phyloP scores from a whole-genome alignment of 192 early-diverging fungal genomes.

The Entomortierella parvispora region DNA sequence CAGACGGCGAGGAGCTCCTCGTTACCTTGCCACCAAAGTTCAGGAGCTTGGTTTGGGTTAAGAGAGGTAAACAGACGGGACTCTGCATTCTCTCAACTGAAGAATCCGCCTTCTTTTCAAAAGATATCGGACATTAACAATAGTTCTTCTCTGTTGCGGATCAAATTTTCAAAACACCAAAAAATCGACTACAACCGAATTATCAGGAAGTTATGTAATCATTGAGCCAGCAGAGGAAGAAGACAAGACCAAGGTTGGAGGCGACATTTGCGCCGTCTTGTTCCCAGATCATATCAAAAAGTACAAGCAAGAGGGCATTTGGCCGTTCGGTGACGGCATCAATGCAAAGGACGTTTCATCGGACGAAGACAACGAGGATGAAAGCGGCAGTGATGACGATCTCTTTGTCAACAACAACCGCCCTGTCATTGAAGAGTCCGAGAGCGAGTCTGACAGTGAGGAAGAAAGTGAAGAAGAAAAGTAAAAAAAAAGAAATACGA shows the following conservation, averaged over 20 bases:
- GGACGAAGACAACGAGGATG: conserved; percentile 17
- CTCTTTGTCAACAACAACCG: conserved; percentile 72
- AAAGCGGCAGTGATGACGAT: conserved; percentile 60
- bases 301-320: conserved; percentile 66
- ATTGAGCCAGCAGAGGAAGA: conserved; percentile 69
- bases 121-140: neutral
- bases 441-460: conserved; percentile 55
- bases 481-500: neutral
- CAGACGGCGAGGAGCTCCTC: conserved; percentile 63
- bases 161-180: no score
- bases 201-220: conserved; percentile 77
- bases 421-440: conserved; percentile 57
- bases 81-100: conserved; percentile 12
- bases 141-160: neutral
- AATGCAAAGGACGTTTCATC: conserved; percentile 2
- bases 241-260: conserved; percentile 71
- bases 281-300: conserved; percentile 80
- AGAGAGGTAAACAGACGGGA: conserved; percentile 63
- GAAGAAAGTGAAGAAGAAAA: conserved; percentile 48
- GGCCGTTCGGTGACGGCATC: conserved; percentile 57
- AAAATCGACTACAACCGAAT: no score
- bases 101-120: neutral
- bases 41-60: conserved; percentile 86
- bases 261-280: conserved; percentile 80
- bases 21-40: conserved; percentile 81